A percentile compares a stretch with the other conserved stretches of the same genome.
Evolutionary conservation across 2,329 filamentous ascomycete species (phyloP).

Genomic region (Ophiostoma montium): DNA sequence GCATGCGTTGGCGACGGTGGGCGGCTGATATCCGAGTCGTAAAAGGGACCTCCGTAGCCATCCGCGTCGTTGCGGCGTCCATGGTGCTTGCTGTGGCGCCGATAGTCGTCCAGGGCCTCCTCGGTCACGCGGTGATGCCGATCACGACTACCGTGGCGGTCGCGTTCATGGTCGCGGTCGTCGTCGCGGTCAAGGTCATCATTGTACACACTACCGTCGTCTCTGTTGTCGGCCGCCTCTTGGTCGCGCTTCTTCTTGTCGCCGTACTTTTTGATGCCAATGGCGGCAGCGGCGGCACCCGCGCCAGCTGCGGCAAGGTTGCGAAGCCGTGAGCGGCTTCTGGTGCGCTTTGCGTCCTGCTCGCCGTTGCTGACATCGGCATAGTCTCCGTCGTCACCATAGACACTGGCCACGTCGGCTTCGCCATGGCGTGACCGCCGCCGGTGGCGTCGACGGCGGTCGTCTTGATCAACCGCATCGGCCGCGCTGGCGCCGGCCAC

Average conservation of each 20-base stretch:
- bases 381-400: not conserved
- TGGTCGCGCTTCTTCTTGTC: conserved; percentile 28
- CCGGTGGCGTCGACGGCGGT: conserved; percentile 2
- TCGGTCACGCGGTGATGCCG: conserved; percentile 14
- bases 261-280: conserved; percentile 47
- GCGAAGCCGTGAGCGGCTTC: conserved; percentile 40
- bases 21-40: conserved; percentile 17
- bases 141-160: conserved; percentile 12
- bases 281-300: conserved; percentile 44
- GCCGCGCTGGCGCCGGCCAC: conserved; percentile 37
- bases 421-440: conserved; percentile 19
- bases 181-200: not conserved
- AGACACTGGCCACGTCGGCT: conserved; percentile 15
- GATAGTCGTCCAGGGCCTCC: not conserved
- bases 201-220: not conserved
- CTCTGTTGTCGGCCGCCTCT: conserved; percentile 19
- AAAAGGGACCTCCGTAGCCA: conserved; percentile 17
- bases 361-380: not conserved
- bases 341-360: conserved; percentile 9
- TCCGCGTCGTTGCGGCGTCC: conserved; percentile 17
- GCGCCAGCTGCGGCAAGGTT: conserved; percentile 40
- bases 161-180: conserved; percentile 19
- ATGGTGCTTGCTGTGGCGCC: conserved; percentile 1
- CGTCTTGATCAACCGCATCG: conserved; percentile 21
- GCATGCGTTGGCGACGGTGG: conserved; percentile 34